Base-by-base conservation (phyloP, 768 basidiomycete species). In the Trametes punicea region DNA sequence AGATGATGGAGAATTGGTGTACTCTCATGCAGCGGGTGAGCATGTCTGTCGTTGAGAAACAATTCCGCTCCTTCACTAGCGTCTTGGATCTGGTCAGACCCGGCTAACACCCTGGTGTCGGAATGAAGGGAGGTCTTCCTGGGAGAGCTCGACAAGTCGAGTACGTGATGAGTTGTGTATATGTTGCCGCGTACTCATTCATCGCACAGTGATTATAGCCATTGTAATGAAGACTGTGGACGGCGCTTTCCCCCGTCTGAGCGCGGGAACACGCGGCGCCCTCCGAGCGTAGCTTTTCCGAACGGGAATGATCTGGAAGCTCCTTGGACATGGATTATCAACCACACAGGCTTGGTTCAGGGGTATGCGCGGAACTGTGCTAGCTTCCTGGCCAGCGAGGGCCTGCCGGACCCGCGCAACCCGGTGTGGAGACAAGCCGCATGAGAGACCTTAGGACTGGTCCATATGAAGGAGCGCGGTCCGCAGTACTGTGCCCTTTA, bases 61-160 rank as follows among this genome's bases (percentile, higher is more conserved):
- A n/a, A n/a, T n/a, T n/a, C n/a, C n/a, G n/a, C n/a, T n/a, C n/a
- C n/a, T n/a, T n/a, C n/a, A n/a, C n/a, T n/a, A n/a, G n/a, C n/a
- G n/a, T n/a, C n/a, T n/a, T n/a, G 50, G 55, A 48, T 56, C 15
- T 56, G 55, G 55, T 31, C 38, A 15, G 46, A 56, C 26, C 55
- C 55, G 16, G 29, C 26, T 1, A 29, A 44, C 13, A 50, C 21
- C 20, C 33, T 56, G 11, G 39, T 33, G 11, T 8, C 47, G 6
- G 47, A 49, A 3, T 9, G 16, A 4, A 50, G 20, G 6, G 40
- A 3, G 6, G 47, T 27, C 4, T 20, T 38, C n/a, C n/a, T 4
- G 55, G 50, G 27, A 38, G 55, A 11, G 29, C 31, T n/a, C n/a
- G n/a, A n/a, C n/a, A n/a, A n/a, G n/a, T n/a, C n/a, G n/a, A n/a